Percentiles rank a stretch among this genome's conserved stretches.
These are phyloP conservation scores for Phytophthora cactorum DNA, from an alignment of 352 stramenopile genomes.

Conservation along the genomic window DNA sequence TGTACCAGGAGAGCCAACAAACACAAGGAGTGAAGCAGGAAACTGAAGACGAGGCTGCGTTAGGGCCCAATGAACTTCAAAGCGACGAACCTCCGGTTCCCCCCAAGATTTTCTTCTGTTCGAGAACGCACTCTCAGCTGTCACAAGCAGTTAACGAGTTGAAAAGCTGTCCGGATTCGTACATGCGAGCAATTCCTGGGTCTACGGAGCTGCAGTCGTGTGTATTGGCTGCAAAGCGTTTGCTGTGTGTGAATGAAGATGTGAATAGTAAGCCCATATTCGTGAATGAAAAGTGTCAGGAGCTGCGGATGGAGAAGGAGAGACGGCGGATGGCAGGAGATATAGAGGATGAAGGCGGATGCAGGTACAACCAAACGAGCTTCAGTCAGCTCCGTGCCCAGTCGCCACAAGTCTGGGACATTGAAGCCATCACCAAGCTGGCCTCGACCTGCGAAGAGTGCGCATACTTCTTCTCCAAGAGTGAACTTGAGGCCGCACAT, in stretches of 20 bases:
- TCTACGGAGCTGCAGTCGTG: conserved; percentile 62
- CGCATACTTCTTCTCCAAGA: conserved; percentile 73
- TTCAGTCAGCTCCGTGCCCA: conserved; percentile 37
- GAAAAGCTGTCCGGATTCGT: conserved; percentile 68
- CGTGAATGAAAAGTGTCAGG: conserved; percentile 77
- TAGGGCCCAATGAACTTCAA: conserved; percentile 5
- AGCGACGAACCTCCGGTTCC: conserved; percentile 34
- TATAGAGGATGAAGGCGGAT: conserved; percentile 48
- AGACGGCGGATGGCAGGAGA: conserved; percentile 12
- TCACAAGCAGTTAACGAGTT: conserved; percentile 79
- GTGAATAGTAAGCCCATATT: conserved; percentile 57
- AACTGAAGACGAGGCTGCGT: conserved; percentile 1
- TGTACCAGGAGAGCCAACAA: conserved; percentile 10
- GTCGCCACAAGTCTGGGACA: conserved; percentile 73
- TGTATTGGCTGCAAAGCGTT: conserved; percentile 72
- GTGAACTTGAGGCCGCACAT: conserved; percentile 55
- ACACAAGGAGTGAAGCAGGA: conserved; percentile 6
- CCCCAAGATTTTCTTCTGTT: conserved; percentile 81
- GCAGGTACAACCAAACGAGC: conserved; percentile 59
- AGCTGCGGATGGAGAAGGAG: conserved; percentile 37
- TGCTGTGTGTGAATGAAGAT: conserved; percentile 76
- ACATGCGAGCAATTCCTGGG: conserved; percentile 40
- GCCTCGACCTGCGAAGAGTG: conserved; percentile 71
- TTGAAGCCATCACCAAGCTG: conserved; percentile 73
- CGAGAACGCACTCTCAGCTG: conserved; percentile 83